These are phyloP conservation scores for Rhynchosporium secalis DNA, from an alignment of 2,329 filamentous ascomycete species.

Conservation along the genomic window DNA sequence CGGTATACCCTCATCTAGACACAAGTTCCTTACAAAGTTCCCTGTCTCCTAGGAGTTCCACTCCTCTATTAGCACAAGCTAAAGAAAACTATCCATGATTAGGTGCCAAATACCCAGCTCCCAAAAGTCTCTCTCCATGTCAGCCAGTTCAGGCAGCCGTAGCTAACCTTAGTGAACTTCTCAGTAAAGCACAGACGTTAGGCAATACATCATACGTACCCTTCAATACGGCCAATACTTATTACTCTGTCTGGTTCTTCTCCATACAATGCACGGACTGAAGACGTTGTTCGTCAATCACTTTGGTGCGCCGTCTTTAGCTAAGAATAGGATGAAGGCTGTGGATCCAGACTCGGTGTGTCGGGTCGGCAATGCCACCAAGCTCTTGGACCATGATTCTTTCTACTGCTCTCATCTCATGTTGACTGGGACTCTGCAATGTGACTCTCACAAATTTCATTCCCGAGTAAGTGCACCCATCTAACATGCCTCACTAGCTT, in stretches of 20 bases:
- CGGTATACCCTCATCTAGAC: not conserved
- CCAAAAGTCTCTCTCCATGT: constrained; percentile 20
- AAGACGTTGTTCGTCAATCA: constrained; percentile 41
- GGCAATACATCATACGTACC: constrained; percentile 23
- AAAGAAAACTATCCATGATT: constrained; percentile 16
- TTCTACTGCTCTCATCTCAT: constrained; percentile 45
- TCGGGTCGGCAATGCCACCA: constrained; percentile 47
- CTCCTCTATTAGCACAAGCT: constrained; percentile 5
- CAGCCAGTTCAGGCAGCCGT: constrained; percentile 19
- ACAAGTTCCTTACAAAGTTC: not conserved
- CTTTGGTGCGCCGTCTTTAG: constrained; percentile 40
- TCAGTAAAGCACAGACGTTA: constrained; percentile 15
- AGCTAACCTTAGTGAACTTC: constrained; percentile 20
- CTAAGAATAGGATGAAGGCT: constrained; percentile 39
- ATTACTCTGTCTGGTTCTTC: constrained; percentile 45
- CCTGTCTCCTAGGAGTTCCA: constrained; percentile 11
- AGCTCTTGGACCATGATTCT: constrained; percentile 44
- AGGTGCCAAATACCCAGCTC: constrained; percentile 21
- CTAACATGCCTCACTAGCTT: no score
- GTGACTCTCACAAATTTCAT: constrained; percentile 46
- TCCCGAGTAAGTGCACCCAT: constrained; percentile 38
- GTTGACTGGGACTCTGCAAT: constrained; percentile 44
- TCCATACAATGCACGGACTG: constrained; percentile 36
- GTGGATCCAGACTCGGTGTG: constrained; percentile 46
- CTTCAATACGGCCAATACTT: constrained; percentile 34